These are phyloP conservation scores for Tulasnella calospora DNA, from an alignment of 768 basidiomycete genomes.

Conservation along the genomic window DNA sequence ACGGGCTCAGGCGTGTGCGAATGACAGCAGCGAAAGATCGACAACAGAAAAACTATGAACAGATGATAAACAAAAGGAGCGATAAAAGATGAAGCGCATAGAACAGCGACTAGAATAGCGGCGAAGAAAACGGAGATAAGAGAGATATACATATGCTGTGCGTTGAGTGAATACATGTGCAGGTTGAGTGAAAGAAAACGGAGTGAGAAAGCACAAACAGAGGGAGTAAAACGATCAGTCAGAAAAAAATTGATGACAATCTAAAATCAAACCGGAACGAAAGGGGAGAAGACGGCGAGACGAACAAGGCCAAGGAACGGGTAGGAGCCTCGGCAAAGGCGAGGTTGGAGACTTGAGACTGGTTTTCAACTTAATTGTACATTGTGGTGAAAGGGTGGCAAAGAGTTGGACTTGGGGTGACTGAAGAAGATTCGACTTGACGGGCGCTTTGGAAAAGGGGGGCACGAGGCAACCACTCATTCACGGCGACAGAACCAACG, in stretches of 20 bases:
- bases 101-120: neutral
- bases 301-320: neutral
- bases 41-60: neutral
- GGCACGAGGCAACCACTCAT: neutral
- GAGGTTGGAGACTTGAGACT: neutral
- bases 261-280: neutral
- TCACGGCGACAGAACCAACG: neutral
- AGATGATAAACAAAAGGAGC: neutral
- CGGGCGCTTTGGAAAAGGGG: neutral
- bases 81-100: neutral
- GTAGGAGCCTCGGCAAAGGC: neutral
- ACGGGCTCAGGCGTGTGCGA: neutral
- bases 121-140: neutral
- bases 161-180: constrained; percentile 5
- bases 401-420: constrained; percentile 1
- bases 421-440: neutral
- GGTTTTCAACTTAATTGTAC: constrained; percentile 4
- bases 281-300: neutral
- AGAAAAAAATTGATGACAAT: neutral
- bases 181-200: neutral
- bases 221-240: neutral
- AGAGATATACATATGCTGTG: constrained; percentile 8
- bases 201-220: neutral
- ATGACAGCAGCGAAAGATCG: neutral
- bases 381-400: neutral